Evolutionary conservation across 306 rosid genomes (phyloP), one percentile per base, ranked within the genome.

Genomic region (Lathyrus aphaca): DNA sequence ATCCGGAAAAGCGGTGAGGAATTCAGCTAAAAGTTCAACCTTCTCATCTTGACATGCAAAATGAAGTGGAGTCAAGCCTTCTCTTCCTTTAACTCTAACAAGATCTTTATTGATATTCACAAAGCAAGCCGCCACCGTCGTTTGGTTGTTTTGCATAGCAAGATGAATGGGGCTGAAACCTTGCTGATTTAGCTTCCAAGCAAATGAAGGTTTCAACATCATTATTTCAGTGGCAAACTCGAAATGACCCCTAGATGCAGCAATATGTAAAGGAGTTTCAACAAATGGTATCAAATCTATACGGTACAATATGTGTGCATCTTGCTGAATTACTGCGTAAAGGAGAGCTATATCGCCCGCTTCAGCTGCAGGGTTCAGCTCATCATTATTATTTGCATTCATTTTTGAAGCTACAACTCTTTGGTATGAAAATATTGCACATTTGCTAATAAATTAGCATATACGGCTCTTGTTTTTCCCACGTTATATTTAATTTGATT

Each of bases 81-180:
- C 18, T 46, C 23, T 16, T 48, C 54, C 54, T 48, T 48, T 2
- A 48, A 48, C 23, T 16, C 23, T 48, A 48, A 16, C 54, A 48
- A 48, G 23, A 10, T 48, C 12, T 7, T 48, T 48, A 48, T 48
- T 48, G 23, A 7, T 16, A 5, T 9, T 0, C 10, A 48, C 12
- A 3, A 48, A 17, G 0, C 0, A 4, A 16, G 0, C 3, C 21
- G 16, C 23, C 54, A 48, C 16, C 0, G 0, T 0, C 0, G 0
- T 16, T 46, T 15, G 11, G 25, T 0, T 0, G 12, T 6, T 5
- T 45, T 2, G 19, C 23, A 48, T 16, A 16, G 54, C 54, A 3
- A 16, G 12, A 8, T 48, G 54, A 21, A 48, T 16, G 5, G 54
- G 54, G 4, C 54, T 48, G 12, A 0, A n/a, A 15, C 54, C 54